Conservation (phyloP, 345 rosid species). For the Hibiscus tridactylites region DNA sequence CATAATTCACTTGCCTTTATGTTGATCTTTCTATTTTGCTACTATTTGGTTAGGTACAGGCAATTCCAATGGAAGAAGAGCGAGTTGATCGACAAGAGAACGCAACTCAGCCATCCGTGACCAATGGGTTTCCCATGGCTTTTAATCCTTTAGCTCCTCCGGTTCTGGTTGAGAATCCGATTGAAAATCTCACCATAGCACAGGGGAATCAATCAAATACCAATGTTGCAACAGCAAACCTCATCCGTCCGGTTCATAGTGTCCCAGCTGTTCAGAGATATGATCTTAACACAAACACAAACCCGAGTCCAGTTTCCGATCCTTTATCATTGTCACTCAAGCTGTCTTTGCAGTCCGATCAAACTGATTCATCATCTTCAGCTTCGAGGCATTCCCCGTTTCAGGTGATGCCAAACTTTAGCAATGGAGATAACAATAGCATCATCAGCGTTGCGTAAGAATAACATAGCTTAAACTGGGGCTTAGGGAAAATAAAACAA, state of each 20-base stretch:
- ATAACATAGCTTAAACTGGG: constrained; percentile 6
- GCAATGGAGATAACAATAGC: constrained; percentile 57
- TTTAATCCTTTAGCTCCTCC: constrained; percentile 23
- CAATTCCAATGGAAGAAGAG: constrained; percentile 48
- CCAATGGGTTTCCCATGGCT: constrained; percentile 21
- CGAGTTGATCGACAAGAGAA: constrained; percentile 7
- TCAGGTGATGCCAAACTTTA: constrained; percentile 42
- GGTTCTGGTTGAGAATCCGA: constrained; percentile 25
- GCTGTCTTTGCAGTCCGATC: constrained; percentile 43
- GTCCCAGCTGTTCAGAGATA: constrained; percentile 21
- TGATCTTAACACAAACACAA: constrained; percentile 34
- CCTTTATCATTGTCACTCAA: constrained; percentile 50
- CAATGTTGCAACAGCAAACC: constrained; percentile 18
- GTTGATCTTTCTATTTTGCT: not conserved
- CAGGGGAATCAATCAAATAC: constrained; percentile 15
- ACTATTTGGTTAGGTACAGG: constrained; percentile 35
- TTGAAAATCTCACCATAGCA: constrained; percentile 20
- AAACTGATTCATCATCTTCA: constrained; percentile 27
- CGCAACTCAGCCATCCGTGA: constrained; percentile 26
- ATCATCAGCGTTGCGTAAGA: constrained; percentile 57
- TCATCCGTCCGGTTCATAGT: constrained; percentile 24
- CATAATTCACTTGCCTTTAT: not conserved
- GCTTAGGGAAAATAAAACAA: constrained; percentile 6
- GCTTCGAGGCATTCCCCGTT: constrained; percentile 37
- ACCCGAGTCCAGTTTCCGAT: constrained; percentile 17